Evolutionary conservation across 2,329 filamentous ascomycete genomes (phyloP).

Genomic region (Penicillium sp.): DNA sequence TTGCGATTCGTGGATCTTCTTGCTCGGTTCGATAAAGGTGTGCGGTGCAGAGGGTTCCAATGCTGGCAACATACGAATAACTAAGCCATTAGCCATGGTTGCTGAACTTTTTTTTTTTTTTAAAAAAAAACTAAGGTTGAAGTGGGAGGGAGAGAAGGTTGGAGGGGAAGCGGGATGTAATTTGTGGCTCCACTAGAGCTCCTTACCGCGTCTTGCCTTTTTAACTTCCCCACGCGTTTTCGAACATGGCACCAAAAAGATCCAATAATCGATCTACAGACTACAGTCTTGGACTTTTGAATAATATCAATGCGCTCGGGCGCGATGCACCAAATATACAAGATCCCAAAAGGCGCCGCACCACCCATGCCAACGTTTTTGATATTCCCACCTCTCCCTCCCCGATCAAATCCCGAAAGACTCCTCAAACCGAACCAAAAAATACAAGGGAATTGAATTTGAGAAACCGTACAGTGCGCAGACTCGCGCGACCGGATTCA

Average conservation of each 20-base stretch:
- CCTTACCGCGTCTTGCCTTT: background rate
- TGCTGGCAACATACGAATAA: slow-evolving; percentile 39
- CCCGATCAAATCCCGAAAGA: background rate
- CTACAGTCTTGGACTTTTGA: slow-evolving; percentile 9
- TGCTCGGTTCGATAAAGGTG: slow-evolving; percentile 66
- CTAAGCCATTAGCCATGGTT: slow-evolving; percentile 21
- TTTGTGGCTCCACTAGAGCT: slow-evolving; percentile 8
- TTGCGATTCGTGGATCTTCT: slow-evolving; percentile 78
- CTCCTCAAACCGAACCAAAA: slow-evolving; percentile 1
- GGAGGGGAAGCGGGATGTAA: slow-evolving; percentile 15
- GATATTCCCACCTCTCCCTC: slow-evolving; percentile 12
- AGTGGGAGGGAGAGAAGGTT: slow-evolving; percentile 1
- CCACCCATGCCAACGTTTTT: slow-evolving; percentile 2
- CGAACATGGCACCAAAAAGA: background rate
- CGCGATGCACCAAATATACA: background rate
- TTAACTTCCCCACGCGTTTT: slow-evolving; percentile 1
- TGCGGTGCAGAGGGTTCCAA: slow-evolving; percentile 53
- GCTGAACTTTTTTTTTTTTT: too few species aligned
- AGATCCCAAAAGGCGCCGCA: slow-evolving; percentile 3
- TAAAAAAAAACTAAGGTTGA: background rate
- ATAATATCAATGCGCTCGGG: background rate
- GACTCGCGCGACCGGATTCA: background rate
- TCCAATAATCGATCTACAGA: slow-evolving; percentile 6
- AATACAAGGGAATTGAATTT: background rate
- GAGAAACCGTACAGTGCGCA: background rate